These are phyloP conservation scores for Colletotrichum nymphaeae DNA, from an alignment of 2,329 filamentous ascomycete species.

Conservation along the genomic window DNA sequence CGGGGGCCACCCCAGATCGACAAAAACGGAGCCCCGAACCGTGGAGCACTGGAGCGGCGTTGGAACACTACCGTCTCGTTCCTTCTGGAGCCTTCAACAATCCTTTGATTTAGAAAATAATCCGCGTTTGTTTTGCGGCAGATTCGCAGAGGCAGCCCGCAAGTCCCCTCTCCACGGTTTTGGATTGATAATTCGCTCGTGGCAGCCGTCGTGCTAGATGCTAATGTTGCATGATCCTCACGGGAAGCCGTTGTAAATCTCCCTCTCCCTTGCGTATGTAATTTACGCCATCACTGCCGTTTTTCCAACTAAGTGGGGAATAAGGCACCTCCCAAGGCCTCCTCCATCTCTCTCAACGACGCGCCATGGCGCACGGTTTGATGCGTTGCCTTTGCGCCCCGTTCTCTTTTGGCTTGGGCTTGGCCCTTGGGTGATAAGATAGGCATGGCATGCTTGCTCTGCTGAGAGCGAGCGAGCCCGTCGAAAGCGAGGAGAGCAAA, in stretches of 20 bases:
- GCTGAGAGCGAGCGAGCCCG: background rate
- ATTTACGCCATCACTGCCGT: background rate
- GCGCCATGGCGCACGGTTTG: conserved; percentile 1
- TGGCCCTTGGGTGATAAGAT: background rate
- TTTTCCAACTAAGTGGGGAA: background rate
- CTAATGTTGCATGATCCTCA: background rate
- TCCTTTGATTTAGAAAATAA: conserved; percentile 16
- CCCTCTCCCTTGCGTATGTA: background rate
- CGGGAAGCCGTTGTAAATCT: background rate
- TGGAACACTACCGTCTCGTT: conserved; percentile 1
- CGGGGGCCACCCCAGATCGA: conserved; percentile 25
- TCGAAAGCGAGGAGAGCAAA: background rate
- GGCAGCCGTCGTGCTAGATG: background rate
- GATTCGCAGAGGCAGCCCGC: background rate
- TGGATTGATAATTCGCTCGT: background rate
- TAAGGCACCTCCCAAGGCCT: background rate
- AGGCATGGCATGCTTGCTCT: background rate
- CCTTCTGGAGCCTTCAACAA: conserved; percentile 1
- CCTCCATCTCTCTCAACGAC: background rate
- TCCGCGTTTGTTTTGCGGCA: background rate
- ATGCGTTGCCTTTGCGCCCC: conserved; percentile 1
- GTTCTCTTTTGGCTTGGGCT: background rate
- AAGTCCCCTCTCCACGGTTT: background rate
- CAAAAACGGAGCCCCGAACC: conserved; percentile 8
- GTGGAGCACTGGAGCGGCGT: background rate